phyloP scores from a whole-genome alignment of 139 green algal genomes.

The Volvox africanus region DNA sequence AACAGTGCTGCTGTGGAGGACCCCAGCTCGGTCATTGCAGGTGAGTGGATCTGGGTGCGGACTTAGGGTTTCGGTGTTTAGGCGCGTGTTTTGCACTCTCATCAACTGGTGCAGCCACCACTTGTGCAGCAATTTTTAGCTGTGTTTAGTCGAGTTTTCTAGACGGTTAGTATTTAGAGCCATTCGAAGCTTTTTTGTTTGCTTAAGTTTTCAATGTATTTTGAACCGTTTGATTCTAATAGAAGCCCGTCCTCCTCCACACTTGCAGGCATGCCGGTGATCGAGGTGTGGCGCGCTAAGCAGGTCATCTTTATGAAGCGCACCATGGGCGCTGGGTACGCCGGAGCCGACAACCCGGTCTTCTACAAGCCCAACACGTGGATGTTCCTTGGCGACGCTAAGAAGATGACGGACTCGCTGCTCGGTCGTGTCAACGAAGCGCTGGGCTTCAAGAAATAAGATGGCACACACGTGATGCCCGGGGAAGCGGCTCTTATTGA shows the following conservation, averaged over 20 bases:
- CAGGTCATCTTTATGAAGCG: conserved; percentile 92
- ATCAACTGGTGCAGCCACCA: too few species aligned
- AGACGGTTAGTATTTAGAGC: too few species aligned
- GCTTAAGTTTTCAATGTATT: too few species aligned
- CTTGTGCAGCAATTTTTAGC: too few species aligned
- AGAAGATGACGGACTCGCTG: conserved; percentile 55
- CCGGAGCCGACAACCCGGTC: conserved; percentile 90
- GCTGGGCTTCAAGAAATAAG: conserved; percentile 17
- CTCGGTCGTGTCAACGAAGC: conserved; percentile 25
- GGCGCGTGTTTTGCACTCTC: too few species aligned
- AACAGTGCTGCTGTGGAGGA: conserved; percentile 91
- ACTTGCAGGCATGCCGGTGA: conserved; percentile 65
- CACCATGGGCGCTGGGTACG: conserved; percentile 88
- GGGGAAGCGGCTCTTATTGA: too few species aligned
- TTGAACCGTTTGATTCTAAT: too few species aligned
- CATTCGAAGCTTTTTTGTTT: too few species aligned
- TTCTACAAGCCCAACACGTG: conserved; percentile 79
- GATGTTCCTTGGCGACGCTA: conserved; percentile 53
- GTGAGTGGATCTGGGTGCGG: conserved; percentile 21
- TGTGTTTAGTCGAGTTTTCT: too few species aligned
- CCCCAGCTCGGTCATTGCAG: conserved; percentile 87
- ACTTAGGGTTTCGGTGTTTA: too few species aligned
- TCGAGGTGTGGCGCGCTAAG: conserved; percentile 87
- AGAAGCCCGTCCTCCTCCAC: too few species aligned
- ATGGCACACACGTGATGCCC: too few species aligned